Evolutionary conservation across 2,329 filamentous ascomycete species (phyloP), one percentile per base, ranked within the genome.

Genomic region (Paradendryphiella salina): DNA sequence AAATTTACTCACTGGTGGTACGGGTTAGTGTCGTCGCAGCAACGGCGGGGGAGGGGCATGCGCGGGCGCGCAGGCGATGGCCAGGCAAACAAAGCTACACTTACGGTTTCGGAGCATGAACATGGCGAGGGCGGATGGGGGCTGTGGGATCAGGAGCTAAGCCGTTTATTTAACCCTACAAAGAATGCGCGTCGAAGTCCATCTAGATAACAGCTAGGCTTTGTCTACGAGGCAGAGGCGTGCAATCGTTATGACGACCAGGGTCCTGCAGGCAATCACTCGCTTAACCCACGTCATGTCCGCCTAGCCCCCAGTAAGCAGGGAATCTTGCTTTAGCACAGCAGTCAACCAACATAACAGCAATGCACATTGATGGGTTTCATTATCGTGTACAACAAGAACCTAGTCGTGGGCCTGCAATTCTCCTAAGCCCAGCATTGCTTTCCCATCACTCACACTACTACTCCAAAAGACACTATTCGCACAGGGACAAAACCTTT

Each of bases 1-100:
- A 69, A 94, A 86, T 77, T 96, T 96, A 76, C 89, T 89, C 63
- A 96, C 90, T 95, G 69, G 50, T 45, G 26, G 40, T 36, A 56
- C 37, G 17, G 29, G 56, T 71, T 57, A 69, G 66, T 57, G 57
- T 57, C 53, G 38, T 40, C 33, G 49, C 40, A 50, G 56, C 54
- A 50, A 60, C 57, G 52, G 64, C 50, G 65, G 68, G 64, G 67
- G 65, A 62, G 67, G 67, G 67, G 67, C 38, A 62, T 42, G 44
- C 40, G 64, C 31, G 33, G 31, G n/a, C 29, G 38, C 20, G 28
- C 23, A 9, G 14, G 33, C 34, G 26, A 43, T 21, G 23, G 18
- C 31, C 29, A 11, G 13, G 43, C 44, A 48, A 49, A 58, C 29
- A 49, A 46, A 53, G 59, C 57, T 57, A 63, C 60, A 68, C 66